phyloP scores from a whole-genome alignment of 2,329 filamentous ascomycete species.

The Thielaviopsis ethacetica region DNA sequence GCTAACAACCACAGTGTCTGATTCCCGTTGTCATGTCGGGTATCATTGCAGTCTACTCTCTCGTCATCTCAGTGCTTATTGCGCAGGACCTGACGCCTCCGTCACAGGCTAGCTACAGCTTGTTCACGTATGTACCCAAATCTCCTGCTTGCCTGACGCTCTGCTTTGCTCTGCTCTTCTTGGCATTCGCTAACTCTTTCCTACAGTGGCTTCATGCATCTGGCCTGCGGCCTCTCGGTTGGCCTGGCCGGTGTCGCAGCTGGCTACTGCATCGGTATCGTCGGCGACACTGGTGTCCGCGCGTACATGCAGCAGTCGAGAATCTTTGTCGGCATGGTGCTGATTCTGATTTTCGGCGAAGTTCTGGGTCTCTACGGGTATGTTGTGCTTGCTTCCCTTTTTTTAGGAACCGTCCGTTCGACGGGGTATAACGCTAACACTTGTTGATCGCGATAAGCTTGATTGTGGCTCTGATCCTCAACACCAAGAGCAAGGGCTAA shows the following conservation, averaged over 20 bases:
- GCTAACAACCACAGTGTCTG: slow-evolving; percentile 40
- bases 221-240: slow-evolving; percentile 78
- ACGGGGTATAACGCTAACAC: not conserved
- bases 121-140: slow-evolving; percentile 52
- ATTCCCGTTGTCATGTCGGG: slow-evolving; percentile 95
- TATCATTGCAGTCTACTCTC: slow-evolving; percentile 95
- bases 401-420: not conserved
- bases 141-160: not conserved
- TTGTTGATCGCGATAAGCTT: slow-evolving; percentile 37
- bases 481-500: slow-evolving; percentile 63
- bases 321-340: slow-evolving; percentile 95
- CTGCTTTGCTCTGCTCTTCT: not conserved
- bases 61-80: slow-evolving; percentile 93
- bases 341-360: slow-evolving; percentile 97
- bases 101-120: slow-evolving; percentile 49
- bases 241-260: slow-evolving; percentile 85
- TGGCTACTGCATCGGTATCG: slow-evolving; percentile 89
- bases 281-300: slow-evolving; percentile 85
- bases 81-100: slow-evolving; percentile 72
- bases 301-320: slow-evolving; percentile 93
- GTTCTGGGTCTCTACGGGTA: slow-evolving; percentile 94
- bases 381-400: slow-evolving; percentile 18
- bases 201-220: slow-evolving; percentile 72
- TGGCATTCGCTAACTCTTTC: not conserved
- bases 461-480: slow-evolving; percentile 84